Percentiles rank a stretch among this genome's conserved stretches.
These are phyloP conservation scores for Oligophagozyma castellii DNA, from an alignment of 1,139 yeast species.

Conservation along the genomic window DNA sequence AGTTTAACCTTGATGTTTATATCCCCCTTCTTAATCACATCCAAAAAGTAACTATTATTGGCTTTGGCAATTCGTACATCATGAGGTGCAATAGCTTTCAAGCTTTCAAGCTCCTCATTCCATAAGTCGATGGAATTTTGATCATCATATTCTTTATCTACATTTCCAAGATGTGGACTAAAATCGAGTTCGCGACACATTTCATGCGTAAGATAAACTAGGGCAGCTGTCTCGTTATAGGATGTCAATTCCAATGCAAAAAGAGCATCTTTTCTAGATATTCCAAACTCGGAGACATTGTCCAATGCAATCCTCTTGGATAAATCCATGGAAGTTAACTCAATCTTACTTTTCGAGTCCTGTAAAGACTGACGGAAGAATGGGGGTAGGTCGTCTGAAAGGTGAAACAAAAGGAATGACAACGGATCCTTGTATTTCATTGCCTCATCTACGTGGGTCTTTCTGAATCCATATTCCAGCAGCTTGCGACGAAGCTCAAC, in stretches of 20 bases:
- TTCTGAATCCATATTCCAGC: constrained; percentile 50
- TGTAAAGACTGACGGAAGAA: constrained; percentile 29
- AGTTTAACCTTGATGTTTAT: constrained; percentile 33
- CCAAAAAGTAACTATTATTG: constrained; percentile 2
- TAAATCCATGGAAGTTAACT: constrained; percentile 28
- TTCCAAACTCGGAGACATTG: constrained; percentile 53
- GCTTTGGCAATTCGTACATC: constrained; percentile 12
- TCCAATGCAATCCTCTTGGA: constrained; percentile 33
- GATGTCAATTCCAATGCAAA: not conserved
- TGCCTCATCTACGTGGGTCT: constrained; percentile 59
- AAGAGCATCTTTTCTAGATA: constrained; percentile 46
- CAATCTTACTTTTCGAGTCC: constrained; percentile 35
- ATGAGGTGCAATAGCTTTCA: constrained; percentile 38
- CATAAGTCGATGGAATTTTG: constrained; percentile 36
- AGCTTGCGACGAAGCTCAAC: constrained; percentile 13
- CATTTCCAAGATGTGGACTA: constrained; percentile 33
- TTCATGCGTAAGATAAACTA: not conserved
- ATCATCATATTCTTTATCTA: constrained; percentile 41
- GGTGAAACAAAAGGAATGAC: constrained; percentile 76
- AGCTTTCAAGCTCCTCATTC: constrained; percentile 66
- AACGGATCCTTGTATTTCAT: constrained; percentile 50
- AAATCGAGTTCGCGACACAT: constrained; percentile 26
- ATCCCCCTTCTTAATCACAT: constrained; percentile 3
- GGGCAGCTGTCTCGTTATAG: not conserved
- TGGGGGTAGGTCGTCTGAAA: constrained; percentile 79